phyloP scores from a whole-genome alignment of 2,329 filamentous ascomycete genomes.

The Clonostachys rosea region DNA sequence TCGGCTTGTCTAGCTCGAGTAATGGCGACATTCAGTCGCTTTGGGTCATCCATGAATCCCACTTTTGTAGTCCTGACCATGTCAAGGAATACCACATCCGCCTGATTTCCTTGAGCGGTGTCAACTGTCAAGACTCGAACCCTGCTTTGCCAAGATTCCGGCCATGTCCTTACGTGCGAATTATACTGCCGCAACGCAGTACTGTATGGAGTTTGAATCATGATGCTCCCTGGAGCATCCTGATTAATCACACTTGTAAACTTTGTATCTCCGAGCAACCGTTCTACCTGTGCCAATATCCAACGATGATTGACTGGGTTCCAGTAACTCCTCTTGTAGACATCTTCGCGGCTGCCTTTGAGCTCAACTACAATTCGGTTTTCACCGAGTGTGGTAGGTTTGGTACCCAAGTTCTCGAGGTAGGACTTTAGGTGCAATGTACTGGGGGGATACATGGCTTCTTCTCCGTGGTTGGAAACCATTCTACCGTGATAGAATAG shows the following conservation, averaged over 20 bases:
- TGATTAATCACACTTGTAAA: conserved; percentile 22
- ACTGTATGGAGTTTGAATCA: conserved; percentile 39
- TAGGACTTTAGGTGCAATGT: conserved; percentile 18
- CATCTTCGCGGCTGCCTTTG: conserved; percentile 13
- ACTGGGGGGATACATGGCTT: conserved; percentile 16
- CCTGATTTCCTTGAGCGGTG: conserved; percentile 39
- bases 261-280: conserved; percentile 18
- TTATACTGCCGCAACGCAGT: conserved; percentile 27
- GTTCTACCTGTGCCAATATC: conserved; percentile 22
- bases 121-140: conserved; percentile 38
- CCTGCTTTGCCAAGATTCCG: conserved; percentile 15
- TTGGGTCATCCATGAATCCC: conserved; percentile 34
- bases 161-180: conserved; percentile 16
- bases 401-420: conserved; percentile 16
- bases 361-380: conserved; percentile 30
- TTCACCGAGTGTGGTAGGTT: conserved; percentile 10
- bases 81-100: conserved; percentile 41
- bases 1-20: conserved; percentile 39
- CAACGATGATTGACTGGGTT: conserved; percentile 30
- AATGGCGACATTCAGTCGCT: conserved; percentile 38
- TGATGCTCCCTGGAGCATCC: conserved; percentile 23
- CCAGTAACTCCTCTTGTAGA: conserved; percentile 24
- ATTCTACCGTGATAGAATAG: conserved; percentile 35
- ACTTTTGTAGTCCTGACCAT: conserved; percentile 32
- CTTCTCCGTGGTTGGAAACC: conserved; percentile 18